Evolutionary conservation across 2,329 filamentous ascomycete species (phyloP).

Genomic region (Magnaporthales sp.): DNA sequence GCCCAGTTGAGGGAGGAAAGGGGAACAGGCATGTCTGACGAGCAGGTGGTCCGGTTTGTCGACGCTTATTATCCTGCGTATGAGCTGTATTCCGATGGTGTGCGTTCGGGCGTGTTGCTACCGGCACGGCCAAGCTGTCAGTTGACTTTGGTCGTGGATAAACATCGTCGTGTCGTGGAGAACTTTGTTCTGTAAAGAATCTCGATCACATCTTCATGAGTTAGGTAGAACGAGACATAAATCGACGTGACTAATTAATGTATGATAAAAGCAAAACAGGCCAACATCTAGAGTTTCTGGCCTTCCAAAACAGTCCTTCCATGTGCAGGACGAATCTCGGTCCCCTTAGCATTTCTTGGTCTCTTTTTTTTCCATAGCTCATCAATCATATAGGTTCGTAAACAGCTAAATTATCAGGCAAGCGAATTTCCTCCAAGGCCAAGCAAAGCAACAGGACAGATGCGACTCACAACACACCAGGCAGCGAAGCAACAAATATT

Average conservation of each 20-base stretch:
- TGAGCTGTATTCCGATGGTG: slow-evolving; percentile 54
- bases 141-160: slow-evolving; percentile 52
- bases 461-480: neutral
- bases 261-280: neutral
- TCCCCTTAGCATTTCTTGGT: neutral
- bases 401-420: neutral
- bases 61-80: slow-evolving; percentile 63
- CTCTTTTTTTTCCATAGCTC: neutral
- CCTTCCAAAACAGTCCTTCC: neutral
- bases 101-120: slow-evolving; percentile 53
- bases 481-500: neutral
- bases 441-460: neutral
- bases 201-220: no score
- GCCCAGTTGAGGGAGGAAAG: slow-evolving; percentile 54
- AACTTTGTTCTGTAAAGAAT: slow-evolving; percentile 33
- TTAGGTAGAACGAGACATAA: slow-evolving; percentile 5
- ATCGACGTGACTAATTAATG: neutral
- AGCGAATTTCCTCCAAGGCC: neutral
- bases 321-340: neutral
- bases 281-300: neutral
- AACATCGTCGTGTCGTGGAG: slow-evolving; percentile 50
- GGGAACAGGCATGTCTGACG: slow-evolving; percentile 73
- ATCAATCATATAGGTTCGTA: slow-evolving; percentile 4
- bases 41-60: slow-evolving; percentile 68
- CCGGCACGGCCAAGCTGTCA: slow-evolving; percentile 39